These are phyloP conservation scores for Amanita phalloides DNA, from an alignment of 768 basidiomycete species.

Conservation along the genomic window DNA sequence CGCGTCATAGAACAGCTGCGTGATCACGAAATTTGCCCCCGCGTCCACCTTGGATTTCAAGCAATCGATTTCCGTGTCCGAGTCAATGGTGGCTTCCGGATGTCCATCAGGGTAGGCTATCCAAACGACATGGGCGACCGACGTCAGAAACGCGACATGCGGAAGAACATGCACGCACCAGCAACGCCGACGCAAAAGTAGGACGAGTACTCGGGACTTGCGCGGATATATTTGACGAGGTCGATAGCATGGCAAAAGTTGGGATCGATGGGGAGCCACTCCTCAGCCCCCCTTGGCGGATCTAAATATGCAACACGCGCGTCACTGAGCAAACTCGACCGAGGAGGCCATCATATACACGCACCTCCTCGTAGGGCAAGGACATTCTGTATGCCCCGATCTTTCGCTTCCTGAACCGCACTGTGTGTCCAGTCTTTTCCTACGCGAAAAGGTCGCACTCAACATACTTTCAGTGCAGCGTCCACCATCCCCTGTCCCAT, in stretches of 20 bases:
- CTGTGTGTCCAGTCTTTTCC: constrained; percentile 2
- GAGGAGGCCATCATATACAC: no score
- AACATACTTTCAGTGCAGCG: constrained; percentile 65
- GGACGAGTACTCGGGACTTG: constrained; percentile 63
- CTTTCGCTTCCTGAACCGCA: constrained; percentile 55
- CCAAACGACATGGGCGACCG: constrained; percentile 4
- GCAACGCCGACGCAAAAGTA: constrained; percentile 94
- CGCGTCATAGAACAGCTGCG: constrained; percentile 96
- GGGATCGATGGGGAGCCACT: constrained; percentile 81
- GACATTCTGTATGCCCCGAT: constrained; percentile 76
- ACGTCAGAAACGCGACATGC: background rate
- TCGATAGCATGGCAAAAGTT: constrained; percentile 79
- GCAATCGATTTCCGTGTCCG: constrained; percentile 54
- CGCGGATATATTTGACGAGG: constrained; percentile 84
- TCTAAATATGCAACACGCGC: constrained; percentile 33
- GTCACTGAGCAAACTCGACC: no score
- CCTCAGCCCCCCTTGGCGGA: constrained; percentile 88
- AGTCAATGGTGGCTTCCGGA: constrained; percentile 44
- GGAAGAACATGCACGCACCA: constrained; percentile 31
- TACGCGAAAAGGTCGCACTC: background rate
- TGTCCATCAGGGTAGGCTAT: constrained; percentile 90
- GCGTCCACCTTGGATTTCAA: constrained; percentile 86
- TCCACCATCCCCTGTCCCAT: constrained; percentile 88
- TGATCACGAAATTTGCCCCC: constrained; percentile 93
- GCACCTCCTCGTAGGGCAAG: constrained; percentile 87